Percentiles rank a stretch among this genome's conserved stretches.
Evolutionary conservation across 352 stramenopile genomes (phyloP).

Genomic region (Pythium rhizo-oryzae): DNA sequence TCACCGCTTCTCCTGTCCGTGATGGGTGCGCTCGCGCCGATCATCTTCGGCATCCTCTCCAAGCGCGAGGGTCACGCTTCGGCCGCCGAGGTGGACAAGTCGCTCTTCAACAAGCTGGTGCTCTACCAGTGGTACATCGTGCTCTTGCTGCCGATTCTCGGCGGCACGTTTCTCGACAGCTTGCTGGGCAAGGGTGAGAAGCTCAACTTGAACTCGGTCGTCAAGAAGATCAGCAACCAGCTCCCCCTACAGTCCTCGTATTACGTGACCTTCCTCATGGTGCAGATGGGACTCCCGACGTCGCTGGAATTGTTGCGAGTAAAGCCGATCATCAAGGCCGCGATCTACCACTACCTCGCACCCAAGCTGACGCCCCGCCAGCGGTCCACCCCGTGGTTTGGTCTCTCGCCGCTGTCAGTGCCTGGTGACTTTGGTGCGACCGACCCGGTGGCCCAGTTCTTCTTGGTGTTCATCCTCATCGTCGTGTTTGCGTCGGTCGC

Average conservation of each 20-base stretch:
- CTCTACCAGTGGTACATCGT: conserved; percentile 85
- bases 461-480: conserved; percentile 73
- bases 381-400: conserved; percentile 68
- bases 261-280: conserved; percentile 82
- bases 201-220: conserved; percentile 28
- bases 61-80: conserved; percentile 81
- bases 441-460: conserved; percentile 70
- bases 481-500: conserved; percentile 77
- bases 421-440: conserved; percentile 64
- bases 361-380: conserved; percentile 83
- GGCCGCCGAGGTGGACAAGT: conserved; percentile 60
- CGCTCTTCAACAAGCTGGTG: conserved; percentile 82
- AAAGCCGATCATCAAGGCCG: conserved; percentile 69
- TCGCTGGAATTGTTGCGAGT: conserved; percentile 74
- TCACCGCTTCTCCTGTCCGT: conserved; percentile 79
- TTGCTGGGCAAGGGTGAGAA: conserved; percentile 57
- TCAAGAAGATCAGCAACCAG: conserved; percentile 59
- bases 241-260: conserved; percentile 80
- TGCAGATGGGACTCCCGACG: conserved; percentile 68
- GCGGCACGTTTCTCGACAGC: conserved; percentile 74
- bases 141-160: conserved; percentile 84
- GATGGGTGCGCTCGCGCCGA: conserved; percentile 78
- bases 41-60: conserved; percentile 83
- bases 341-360: conserved; percentile 75
- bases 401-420: conserved; percentile 55